These are phyloP conservation scores for Nannochloris sp. DNA, from an alignment of 139 green algal genomes.

Conservation along the genomic window DNA sequence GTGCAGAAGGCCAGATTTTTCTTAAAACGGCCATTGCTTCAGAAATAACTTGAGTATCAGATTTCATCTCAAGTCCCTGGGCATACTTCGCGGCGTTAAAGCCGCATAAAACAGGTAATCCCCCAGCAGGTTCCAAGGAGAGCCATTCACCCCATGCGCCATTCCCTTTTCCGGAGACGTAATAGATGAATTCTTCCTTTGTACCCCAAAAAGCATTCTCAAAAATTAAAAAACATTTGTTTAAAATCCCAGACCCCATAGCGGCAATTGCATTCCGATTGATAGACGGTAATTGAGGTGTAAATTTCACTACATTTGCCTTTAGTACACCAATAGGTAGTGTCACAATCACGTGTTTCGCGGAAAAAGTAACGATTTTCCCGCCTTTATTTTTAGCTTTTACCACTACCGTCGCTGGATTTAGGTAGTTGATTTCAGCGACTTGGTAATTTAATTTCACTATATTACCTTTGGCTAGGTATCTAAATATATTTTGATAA, in stretches of 20 bases:
- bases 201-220: background rate
- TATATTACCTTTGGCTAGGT: background rate
- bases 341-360: background rate
- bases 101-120: conserved; percentile 1
- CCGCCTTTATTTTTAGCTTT: background rate
- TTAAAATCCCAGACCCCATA: conserved; percentile 7
- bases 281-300: background rate
- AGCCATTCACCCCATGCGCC: conserved; percentile 5
- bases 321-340: background rate
- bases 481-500: background rate
- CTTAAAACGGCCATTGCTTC: conserved; percentile 2
- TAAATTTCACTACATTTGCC: background rate
- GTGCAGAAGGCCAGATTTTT: background rate
- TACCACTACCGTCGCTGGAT: background rate
- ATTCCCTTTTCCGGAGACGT: background rate
- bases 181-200: background rate
- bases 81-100: conserved; percentile 11
- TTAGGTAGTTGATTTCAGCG: background rate
- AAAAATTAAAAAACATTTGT: background rate
- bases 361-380: background rate
- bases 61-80: background rate
- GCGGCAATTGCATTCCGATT: background rate
- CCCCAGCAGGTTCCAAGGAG: background rate
- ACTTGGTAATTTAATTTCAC: no score
- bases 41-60: background rate